A percentile compares a stretch with the other conserved stretches of the same genome.
Evolutionary conservation across 2,329 filamentous ascomycete species (phyloP).

Genomic region (Fusarium nisikadoi): DNA sequence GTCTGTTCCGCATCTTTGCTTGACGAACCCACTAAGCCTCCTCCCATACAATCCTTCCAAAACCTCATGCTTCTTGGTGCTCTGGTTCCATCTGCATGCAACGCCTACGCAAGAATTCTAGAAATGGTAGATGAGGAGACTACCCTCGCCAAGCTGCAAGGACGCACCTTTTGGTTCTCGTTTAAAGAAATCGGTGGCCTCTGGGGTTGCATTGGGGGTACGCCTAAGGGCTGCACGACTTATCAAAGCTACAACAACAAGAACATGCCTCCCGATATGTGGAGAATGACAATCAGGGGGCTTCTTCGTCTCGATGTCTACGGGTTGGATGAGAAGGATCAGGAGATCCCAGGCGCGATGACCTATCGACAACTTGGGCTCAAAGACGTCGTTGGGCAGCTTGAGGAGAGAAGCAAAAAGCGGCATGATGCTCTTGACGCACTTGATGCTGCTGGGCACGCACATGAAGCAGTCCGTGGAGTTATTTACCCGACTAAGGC

Average conservation of each 20-base stretch:
- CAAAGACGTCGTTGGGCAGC: conserved; percentile 62
- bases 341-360: conserved; percentile 19
- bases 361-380: conserved; percentile 58
- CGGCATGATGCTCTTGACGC: conserved; percentile 63
- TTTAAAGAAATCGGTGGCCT: conserved; percentile 61
- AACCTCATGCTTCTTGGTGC: conserved; percentile 69
- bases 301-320: conserved; percentile 68
- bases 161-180: conserved; percentile 56
- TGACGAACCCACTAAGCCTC: conserved; percentile 48
- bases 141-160: conserved; percentile 54
- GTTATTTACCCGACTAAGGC: conserved; percentile 41
- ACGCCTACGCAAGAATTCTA: conserved; percentile 67
- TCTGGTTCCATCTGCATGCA: conserved; percentile 66
- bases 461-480: conserved; percentile 40
- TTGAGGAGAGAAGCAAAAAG: conserved; percentile 61
- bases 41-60: conserved; percentile 64
- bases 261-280: conserved; percentile 62
- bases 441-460: conserved; percentile 53
- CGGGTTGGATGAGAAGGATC: conserved; percentile 53
- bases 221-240: conserved; percentile 42
- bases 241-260: conserved; percentile 52
- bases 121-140: conserved; percentile 65
- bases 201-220: conserved; percentile 53
- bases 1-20: conserved; percentile 57
- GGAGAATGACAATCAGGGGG: conserved; percentile 64